phyloP scores from a whole-genome alignment of 192 early-diverging fungal genomes.

The Piromyces finnis region DNA sequence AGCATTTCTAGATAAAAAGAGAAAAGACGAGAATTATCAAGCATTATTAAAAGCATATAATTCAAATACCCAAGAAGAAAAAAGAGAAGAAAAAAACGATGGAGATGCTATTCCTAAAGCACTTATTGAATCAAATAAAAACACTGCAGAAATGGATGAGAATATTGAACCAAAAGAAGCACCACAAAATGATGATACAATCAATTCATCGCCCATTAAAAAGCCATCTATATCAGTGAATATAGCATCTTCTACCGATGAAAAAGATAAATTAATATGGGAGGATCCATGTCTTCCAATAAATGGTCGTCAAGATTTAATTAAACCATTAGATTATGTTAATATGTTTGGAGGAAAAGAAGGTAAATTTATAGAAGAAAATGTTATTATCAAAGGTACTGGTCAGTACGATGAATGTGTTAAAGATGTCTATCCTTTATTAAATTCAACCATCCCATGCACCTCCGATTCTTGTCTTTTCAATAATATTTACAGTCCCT shows the following conservation, averaged over 20 bases:
- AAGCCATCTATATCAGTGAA: no score
- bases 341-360: not conserved
- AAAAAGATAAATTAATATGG: not conserved
- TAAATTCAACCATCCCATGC: slow-evolving; percentile 67
- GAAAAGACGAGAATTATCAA: not conserved
- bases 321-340: not conserved
- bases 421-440: slow-evolving; percentile 21
- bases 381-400: slow-evolving; percentile 8
- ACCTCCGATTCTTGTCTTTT: slow-evolving; percentile 67
- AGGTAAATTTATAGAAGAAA: not conserved
- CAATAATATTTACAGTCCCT: slow-evolving; percentile 82
- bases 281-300: not conserved
- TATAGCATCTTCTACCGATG: not conserved
- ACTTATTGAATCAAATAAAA: no score
- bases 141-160: no score
- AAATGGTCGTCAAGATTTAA: not conserved
- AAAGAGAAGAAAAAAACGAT: no score
- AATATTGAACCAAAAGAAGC: no score
- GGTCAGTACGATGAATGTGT: slow-evolving; percentile 21
- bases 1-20: not conserved
- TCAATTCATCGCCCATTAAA: no score
- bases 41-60: not conserved
- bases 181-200: no score
- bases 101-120: no score
- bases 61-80: no score